These are phyloP conservation scores for Erysimum cheiri DNA, from an alignment of 441 rosid genomes.

Conservation along the genomic window DNA sequence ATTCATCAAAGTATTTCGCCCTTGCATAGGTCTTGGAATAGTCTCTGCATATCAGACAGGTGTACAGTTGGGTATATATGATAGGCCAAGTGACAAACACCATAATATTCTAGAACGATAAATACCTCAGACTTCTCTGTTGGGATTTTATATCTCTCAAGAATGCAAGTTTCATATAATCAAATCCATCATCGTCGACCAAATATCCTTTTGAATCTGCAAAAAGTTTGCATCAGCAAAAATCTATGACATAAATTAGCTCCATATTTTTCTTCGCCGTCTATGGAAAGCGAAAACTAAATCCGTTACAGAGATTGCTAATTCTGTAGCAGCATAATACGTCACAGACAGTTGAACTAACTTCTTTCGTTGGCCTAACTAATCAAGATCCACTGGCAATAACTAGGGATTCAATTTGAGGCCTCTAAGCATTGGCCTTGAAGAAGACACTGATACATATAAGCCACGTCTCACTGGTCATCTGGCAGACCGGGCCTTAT, in stretches of 20 bases:
- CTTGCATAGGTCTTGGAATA: constrained; percentile 97
- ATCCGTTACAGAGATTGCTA: neutral
- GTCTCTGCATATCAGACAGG: constrained; percentile 66
- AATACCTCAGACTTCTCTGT: constrained; percentile 93
- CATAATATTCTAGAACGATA: constrained; percentile 4
- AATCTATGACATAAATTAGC: neutral
- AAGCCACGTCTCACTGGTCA: neutral
- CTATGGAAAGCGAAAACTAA: neutral
- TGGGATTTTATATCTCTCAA: constrained; percentile 95
- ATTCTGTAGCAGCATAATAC: constrained; percentile 30
- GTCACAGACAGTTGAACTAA: constrained; percentile 17
- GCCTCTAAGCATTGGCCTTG: constrained; percentile 1
- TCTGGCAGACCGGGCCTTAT: neutral
- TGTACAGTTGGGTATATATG: constrained; percentile 21
- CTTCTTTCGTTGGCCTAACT: constrained; percentile 17
- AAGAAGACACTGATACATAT: constrained; percentile 7
- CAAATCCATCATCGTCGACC: constrained; percentile 98
- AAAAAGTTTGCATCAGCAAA: constrained; percentile 28
- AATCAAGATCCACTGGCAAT: constrained; percentile 1
- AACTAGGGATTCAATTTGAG: constrained; percentile 6
- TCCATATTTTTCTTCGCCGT: neutral
- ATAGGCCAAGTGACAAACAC: constrained; percentile 5
- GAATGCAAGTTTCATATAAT: constrained; percentile 91
- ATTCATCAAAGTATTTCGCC: constrained; percentile 93
- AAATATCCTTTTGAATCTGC: constrained; percentile 95